phyloP scores from a whole-genome alignment of 352 stramenopile genomes.

The Pythium rhizo-oryzae region DNA sequence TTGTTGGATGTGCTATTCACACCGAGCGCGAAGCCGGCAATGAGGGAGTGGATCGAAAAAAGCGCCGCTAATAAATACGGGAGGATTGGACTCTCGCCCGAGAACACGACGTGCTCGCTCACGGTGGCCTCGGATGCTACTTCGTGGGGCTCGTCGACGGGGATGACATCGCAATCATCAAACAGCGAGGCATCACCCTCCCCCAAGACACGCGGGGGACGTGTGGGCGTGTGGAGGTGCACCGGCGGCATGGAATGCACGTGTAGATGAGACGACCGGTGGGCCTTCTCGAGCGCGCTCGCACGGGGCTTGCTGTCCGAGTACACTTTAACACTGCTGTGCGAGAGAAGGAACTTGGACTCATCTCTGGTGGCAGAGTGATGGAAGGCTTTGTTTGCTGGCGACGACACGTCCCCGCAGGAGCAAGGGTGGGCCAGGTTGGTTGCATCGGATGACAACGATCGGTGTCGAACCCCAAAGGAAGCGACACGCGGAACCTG shows the following conservation, averaged over 20 bases:
- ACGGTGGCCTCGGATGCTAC: conserved; percentile 37
- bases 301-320: not conserved
- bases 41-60: conserved; percentile 70
- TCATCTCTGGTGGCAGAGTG: conserved; percentile 40
- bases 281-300: conserved; percentile 3
- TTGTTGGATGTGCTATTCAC: conserved; percentile 57
- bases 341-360: conserved; percentile 40
- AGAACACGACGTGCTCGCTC: conserved; percentile 69
- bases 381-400: conserved; percentile 40
- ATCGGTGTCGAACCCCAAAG: conserved; percentile 45
- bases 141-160: conserved; percentile 15
- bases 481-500: conserved; percentile 61
- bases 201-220: not conserved
- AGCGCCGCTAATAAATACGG: conserved; percentile 66
- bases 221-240: conserved; percentile 7
- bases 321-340: conserved; percentile 35
- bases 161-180: conserved; percentile 11
- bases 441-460: conserved; percentile 34
- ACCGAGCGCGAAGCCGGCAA: conserved; percentile 63
- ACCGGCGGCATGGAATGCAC: conserved; percentile 9
- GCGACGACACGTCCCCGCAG: conserved; percentile 32
- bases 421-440: conserved; percentile 30
- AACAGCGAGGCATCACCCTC: conserved; percentile 10
- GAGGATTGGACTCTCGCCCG: conserved; percentile 51
- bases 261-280: conserved; percentile 10